Percentiles rank a stretch among this genome's conserved stretches.
phyloP scores from a whole-genome alignment of 805 yeast genomes.

The Starmerella riodocensis region DNA sequence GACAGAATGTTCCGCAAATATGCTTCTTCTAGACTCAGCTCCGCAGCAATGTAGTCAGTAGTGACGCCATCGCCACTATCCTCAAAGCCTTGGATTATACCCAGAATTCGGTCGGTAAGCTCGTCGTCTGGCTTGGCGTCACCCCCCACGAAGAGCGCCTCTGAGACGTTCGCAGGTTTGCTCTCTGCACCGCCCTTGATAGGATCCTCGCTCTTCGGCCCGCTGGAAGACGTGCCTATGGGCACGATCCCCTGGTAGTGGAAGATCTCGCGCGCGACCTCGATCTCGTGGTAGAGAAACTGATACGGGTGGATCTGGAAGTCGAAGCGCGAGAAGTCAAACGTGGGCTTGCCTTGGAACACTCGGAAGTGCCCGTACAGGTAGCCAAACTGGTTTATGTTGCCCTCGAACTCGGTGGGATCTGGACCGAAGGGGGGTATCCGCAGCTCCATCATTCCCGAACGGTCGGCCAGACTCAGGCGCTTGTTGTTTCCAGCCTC shows the following conservation, averaged over 20 bases:
- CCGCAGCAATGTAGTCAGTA: slow-evolving; percentile 12
- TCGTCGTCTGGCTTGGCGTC: slow-evolving; percentile 1
- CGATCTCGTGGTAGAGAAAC: slow-evolving; percentile 46
- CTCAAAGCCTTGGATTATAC: slow-evolving; percentile 7
- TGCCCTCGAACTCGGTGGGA: slow-evolving; percentile 27
- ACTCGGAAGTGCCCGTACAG: slow-evolving; percentile 36
- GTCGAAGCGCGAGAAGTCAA: slow-evolving; percentile 38
- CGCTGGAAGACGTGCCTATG: slow-evolving; percentile 1
- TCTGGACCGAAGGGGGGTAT: slow-evolving; percentile 35
- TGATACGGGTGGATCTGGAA: slow-evolving; percentile 33
- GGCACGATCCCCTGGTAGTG: slow-evolving; percentile 20
- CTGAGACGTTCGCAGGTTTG: neutral
- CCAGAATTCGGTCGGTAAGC: slow-evolving; percentile 8
- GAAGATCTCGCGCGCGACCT: slow-evolving; percentile 41
- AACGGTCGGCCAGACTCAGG: slow-evolving; percentile 51
- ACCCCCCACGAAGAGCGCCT: slow-evolving; percentile 10
- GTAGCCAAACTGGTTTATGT: slow-evolving; percentile 34
- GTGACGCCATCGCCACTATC: slow-evolving; percentile 15
- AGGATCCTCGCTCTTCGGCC: neutral
- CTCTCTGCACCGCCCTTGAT: neutral
- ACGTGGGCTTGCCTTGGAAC: slow-evolving; percentile 38
- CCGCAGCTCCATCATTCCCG: slow-evolving; percentile 44
- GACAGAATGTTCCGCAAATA: neutral
- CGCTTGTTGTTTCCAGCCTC: slow-evolving; percentile 32
- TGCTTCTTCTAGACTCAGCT: slow-evolving; percentile 6